Evolutionary conservation across 306 rosid genomes (phyloP).

Genomic region (Glycine latifolia): DNA sequence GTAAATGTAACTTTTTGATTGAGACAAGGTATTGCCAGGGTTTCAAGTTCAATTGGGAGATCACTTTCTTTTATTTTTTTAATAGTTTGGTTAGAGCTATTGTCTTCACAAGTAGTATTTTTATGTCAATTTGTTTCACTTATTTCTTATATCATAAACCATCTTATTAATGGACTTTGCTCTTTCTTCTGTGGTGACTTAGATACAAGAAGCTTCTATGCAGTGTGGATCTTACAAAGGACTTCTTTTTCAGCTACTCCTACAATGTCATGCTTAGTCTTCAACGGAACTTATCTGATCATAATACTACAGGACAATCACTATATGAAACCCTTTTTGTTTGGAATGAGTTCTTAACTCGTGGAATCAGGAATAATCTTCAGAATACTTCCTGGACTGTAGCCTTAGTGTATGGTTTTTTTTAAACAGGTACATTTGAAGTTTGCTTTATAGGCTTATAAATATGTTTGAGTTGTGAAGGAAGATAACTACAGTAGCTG

Average conservation of each 20-base stretch:
- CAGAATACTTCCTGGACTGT: no score
- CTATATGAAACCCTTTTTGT: no score
- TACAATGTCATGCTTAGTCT: constrained; percentile 91
- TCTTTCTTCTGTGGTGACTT: constrained; percentile 64
- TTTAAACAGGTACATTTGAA: no score
- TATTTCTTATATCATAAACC: constrained; percentile 34
- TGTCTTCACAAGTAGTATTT: constrained; percentile 47
- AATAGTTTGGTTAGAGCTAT: constrained; percentile 45
- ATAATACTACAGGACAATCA: constrained; percentile 56
- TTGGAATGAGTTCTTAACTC: no score
- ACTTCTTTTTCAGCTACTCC: constrained; percentile 99
- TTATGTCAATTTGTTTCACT: constrained; percentile 14
- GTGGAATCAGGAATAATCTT: no score
- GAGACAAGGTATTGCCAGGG: constrained; percentile 84
- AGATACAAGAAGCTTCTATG: constrained; percentile 99
- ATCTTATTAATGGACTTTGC: constrained; percentile 58
- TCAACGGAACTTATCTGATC: constrained; percentile 79
- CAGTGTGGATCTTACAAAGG: constrained; percentile 97
- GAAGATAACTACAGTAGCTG: no score
- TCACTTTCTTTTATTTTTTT: constrained; percentile 51
- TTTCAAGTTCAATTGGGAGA: constrained; percentile 62
- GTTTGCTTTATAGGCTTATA: no score
- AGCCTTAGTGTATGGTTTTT: no score
- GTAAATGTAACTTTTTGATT: constrained; percentile 82
- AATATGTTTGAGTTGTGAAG: no score